These are phyloP conservation scores for Diaporthe helianthi DNA, from an alignment of 2,329 filamentous ascomycete genomes.

Conservation along the genomic window DNA sequence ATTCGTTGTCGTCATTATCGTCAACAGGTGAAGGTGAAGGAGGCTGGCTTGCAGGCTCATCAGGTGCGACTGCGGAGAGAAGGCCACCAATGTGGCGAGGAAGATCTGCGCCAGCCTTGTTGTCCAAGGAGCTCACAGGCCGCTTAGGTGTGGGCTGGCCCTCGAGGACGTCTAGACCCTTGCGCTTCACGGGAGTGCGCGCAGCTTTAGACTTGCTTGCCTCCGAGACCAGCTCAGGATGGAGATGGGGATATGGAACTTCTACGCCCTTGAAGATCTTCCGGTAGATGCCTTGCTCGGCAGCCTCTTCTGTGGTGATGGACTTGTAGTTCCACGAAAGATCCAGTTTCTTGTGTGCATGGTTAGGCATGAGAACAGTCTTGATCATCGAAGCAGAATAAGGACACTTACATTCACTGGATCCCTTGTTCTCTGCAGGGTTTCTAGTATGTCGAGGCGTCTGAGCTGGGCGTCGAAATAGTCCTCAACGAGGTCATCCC, in stretches of 20 bases:
- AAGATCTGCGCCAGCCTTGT: slow-evolving; percentile 42
- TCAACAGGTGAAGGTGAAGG: slow-evolving; percentile 38
- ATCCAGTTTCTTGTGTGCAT: slow-evolving; percentile 42
- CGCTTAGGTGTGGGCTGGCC: slow-evolving; percentile 59
- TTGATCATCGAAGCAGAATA: slow-evolving; percentile 38
- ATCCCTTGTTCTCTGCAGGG: slow-evolving; percentile 51
- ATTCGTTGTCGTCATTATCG: slow-evolving; percentile 35
- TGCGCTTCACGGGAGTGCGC: slow-evolving; percentile 53
- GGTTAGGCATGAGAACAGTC: slow-evolving; percentile 37
- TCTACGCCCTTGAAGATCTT: slow-evolving; percentile 50
- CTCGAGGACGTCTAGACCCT: slow-evolving; percentile 57
- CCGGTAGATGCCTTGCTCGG: slow-evolving; percentile 52
- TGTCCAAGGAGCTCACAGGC: slow-evolving; percentile 41
- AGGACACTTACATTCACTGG: slow-evolving; percentile 56
- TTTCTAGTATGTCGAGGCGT: slow-evolving; percentile 53
- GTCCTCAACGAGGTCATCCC: slow-evolving; percentile 42
- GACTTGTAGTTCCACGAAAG: slow-evolving; percentile 54
- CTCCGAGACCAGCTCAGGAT: slow-evolving; percentile 48
- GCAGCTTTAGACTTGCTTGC: slow-evolving; percentile 45
- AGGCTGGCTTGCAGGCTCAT: slow-evolving; percentile 38
- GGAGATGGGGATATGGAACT: slow-evolving; percentile 49
- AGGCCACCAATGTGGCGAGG: slow-evolving; percentile 51
- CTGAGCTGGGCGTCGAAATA: slow-evolving; percentile 55
- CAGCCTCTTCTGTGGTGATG: slow-evolving; percentile 53
- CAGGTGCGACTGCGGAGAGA: slow-evolving; percentile 44